A percentile compares a stretch with the other conserved stretches of the same genome.
phyloP scores from a whole-genome alignment of 257 asterid species.

The Echium plantagineum region DNA sequence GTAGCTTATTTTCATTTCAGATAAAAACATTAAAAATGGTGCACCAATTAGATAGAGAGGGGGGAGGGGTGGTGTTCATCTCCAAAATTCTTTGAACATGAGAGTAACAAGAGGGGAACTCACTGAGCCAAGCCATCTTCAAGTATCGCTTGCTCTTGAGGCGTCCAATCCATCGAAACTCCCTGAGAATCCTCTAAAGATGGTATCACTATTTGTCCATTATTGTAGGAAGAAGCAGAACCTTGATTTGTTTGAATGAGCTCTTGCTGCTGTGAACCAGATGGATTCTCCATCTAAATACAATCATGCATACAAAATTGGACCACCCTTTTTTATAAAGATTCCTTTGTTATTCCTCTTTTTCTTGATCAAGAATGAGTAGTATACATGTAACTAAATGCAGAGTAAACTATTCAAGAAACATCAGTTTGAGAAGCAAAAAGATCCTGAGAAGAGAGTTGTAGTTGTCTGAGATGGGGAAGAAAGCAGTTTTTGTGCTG shows the following conservation, averaged over 20 bases:
- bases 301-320: neutral
- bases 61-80: neutral
- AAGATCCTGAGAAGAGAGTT: neutral
- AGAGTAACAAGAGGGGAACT: slow-evolving; percentile 9
- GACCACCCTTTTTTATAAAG: neutral
- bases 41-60: slow-evolving; percentile 1
- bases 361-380: neutral
- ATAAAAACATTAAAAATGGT: slow-evolving; percentile 2
- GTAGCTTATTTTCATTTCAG: neutral
- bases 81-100: neutral
- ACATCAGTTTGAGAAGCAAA: neutral
- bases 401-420: neutral
- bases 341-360: neutral
- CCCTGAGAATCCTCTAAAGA: slow-evolving; percentile 63
- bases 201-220: slow-evolving; percentile 19
- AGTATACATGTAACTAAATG: neutral
- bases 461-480: neutral
- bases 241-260: neutral
- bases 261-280: neutral
- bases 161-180: slow-evolving; percentile 84
- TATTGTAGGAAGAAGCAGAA: slow-evolving; percentile 1
- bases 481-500: too few relatives aligned
- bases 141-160: slow-evolving; percentile 55
- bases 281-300: neutral
- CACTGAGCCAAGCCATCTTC: slow-evolving; percentile 63